These are phyloP conservation scores for Antarctomyces pellizariae DNA, from an alignment of 495 filamentous ascomycete species.

Conservation along the genomic window DNA sequence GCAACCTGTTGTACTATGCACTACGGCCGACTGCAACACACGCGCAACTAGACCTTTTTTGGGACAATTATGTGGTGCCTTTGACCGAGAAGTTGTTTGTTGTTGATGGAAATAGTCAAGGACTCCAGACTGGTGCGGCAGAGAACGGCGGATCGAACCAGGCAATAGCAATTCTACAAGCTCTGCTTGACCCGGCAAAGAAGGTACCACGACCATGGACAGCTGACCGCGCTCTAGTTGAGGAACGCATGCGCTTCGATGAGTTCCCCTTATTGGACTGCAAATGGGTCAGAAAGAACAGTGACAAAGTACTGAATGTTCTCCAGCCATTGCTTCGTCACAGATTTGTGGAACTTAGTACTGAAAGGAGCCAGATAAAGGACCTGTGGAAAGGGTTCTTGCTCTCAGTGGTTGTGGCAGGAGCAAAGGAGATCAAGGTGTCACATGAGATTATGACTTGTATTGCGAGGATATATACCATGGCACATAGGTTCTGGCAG, in stretches of 20 bases:
- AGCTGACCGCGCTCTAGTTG: conserved; percentile 40
- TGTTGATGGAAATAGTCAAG: too few relatives aligned
- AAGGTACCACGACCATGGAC: conserved; percentile 42
- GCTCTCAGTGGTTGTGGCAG: conserved; percentile 47
- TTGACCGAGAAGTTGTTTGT: conserved; percentile 23
- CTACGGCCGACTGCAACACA: conserved; percentile 42
- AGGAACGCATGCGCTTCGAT: conserved; percentile 28
- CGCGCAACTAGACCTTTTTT: conserved; percentile 45
- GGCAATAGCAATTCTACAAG: conserved; percentile 33
- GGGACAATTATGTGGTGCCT: conserved; percentile 48
- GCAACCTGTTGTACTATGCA: conserved; percentile 66
- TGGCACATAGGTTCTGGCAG: conserved; percentile 46
- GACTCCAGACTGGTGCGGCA: too few relatives aligned
- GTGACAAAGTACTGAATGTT: conserved; percentile 31
- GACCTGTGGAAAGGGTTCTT: conserved; percentile 47
- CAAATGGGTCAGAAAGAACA: conserved; percentile 66
- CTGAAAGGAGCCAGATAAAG: conserved; percentile 22
- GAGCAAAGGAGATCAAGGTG: conserved; percentile 75
- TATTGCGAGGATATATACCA: conserved; percentile 41
- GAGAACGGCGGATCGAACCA: too few relatives aligned
- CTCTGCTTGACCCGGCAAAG: conserved; percentile 41
- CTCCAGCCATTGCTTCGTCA: conserved; percentile 38
- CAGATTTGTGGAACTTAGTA: conserved; percentile 25
- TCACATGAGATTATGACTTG: conserved; percentile 61
- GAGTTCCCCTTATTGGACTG: conserved; percentile 62